Conservation (phyloP, 129 eudicot species). For the Logfia minima region DNA sequence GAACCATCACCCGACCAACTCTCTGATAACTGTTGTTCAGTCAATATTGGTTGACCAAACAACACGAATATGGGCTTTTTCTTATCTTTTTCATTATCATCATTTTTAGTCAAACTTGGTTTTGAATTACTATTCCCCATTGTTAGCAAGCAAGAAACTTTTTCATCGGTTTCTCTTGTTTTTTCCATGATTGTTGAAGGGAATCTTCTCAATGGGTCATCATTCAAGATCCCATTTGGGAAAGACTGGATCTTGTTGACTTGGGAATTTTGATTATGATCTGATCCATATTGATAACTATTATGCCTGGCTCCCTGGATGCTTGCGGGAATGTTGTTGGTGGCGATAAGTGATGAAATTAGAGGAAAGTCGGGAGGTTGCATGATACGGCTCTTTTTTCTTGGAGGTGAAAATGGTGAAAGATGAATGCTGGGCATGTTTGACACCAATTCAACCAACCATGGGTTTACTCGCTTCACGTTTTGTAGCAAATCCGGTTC, state of each 20-base stretch:
- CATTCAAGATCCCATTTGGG: conserved; percentile 36
- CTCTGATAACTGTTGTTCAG: conserved; percentile 59
- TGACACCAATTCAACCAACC: conserved; percentile 83
- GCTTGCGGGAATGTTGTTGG: conserved; percentile 57
- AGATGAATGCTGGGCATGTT: conserved; percentile 63
- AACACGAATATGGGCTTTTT: conserved; percentile 45
- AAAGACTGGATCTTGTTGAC: conserved; percentile 40
- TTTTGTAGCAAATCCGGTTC: conserved; percentile 86
- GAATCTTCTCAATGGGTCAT: conserved; percentile 30
- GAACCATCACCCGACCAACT: conserved; percentile 58
- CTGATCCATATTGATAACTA: conserved; percentile 45
- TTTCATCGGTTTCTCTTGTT: conserved; percentile 27
- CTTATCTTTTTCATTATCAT: conserved; percentile 24
- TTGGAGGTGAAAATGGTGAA: conserved; percentile 73
- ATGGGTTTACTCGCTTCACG: conserved; percentile 83
- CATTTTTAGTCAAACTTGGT: conserved; percentile 28
- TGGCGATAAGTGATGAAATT: conserved; percentile 41
- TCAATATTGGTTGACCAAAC: conserved; percentile 77
- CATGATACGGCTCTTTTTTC: conserved; percentile 60
- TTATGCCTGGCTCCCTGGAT: conserved; percentile 99
- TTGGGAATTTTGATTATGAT: conserved; percentile 32
- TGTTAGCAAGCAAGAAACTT: conserved; percentile 50
- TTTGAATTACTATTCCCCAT: conserved; percentile 31
- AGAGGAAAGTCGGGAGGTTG: conserved; percentile 55
- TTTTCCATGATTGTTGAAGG: conserved; percentile 15